A percentile compares a stretch with the other conserved stretches of the same genome.
phyloP scores from a whole-genome alignment of 164 flowering plant genomes.

The Warburgia ugandensis region DNA sequence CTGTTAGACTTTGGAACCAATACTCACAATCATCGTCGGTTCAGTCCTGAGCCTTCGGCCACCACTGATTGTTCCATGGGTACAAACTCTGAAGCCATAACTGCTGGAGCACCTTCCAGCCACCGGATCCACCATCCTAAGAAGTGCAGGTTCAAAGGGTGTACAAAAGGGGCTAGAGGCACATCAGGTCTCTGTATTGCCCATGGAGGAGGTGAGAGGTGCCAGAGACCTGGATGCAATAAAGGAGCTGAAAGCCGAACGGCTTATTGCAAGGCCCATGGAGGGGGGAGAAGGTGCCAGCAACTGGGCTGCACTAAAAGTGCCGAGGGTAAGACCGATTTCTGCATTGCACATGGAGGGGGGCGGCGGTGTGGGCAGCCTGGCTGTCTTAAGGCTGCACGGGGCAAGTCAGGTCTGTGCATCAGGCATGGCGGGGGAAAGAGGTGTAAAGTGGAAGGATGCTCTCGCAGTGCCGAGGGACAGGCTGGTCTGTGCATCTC shows the following conservation, averaged over 20 bases:
- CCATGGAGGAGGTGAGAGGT: constrained; percentile 97
- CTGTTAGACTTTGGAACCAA: constrained; percentile 21
- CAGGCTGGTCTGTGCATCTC: constrained; percentile 88
- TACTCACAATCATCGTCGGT: constrained; percentile 8
- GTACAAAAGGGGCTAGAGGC: constrained; percentile 82
- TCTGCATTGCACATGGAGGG: constrained; percentile 70
- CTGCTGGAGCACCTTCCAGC: constrained; percentile 28
- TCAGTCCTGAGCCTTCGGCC: constrained; percentile 41
- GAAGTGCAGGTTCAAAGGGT: constrained; percentile 61
- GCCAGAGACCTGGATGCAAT: constrained; percentile 79
- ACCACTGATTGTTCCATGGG: constrained; percentile 34
- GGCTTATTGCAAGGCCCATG: constrained; percentile 89
- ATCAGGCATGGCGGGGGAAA: constrained; percentile 93
- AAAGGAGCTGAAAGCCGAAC: constrained; percentile 96
- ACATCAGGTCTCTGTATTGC: constrained; percentile 87
- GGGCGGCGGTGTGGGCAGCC: constrained; percentile 55
- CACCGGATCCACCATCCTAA: constrained; percentile 36
- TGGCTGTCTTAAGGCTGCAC: constrained; percentile 74
- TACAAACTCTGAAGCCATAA: constrained; percentile 33
- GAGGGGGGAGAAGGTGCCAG: constrained; percentile 83
- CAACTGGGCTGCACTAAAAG: constrained; percentile 85
- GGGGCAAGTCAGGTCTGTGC: constrained; percentile 88
- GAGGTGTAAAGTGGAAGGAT: constrained; percentile 69
- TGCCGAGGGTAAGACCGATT: constrained; percentile 87
- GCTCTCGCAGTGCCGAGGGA: constrained; percentile 90